phyloP scores from a whole-genome alignment of 192 early-diverging fungal species.

The Podila horticola region DNA sequence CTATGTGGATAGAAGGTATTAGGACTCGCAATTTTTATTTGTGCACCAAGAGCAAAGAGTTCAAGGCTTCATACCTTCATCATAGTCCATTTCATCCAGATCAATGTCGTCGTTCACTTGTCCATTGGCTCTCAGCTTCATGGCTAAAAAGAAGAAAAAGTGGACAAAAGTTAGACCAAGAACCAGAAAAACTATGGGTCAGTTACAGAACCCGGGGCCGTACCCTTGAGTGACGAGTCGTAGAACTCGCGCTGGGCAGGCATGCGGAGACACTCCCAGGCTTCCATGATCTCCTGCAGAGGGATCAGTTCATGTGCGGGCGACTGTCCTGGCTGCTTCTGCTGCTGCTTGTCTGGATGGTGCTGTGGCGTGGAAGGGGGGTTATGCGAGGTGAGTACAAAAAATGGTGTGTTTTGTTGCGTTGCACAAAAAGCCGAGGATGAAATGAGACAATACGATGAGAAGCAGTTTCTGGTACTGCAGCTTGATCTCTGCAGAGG shows the following conservation, averaged over 20 bases:
- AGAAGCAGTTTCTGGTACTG: conserved; percentile 66
- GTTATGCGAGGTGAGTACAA: background rate
- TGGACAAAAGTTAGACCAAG: background rate
- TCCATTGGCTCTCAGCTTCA: conserved; percentile 53
- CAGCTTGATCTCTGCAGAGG: conserved; percentile 58
- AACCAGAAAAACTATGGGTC: background rate
- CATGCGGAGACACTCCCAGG: conserved; percentile 66
- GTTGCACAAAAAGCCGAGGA: background rate
- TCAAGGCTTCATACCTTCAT: conserved; percentile 50
- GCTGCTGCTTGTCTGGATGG: conserved; percentile 67
- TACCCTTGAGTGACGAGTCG: conserved; percentile 62
- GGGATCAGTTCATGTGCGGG: conserved; percentile 8
- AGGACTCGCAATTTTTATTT: background rate
- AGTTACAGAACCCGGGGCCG: background rate
- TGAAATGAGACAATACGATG: conserved; percentile 39
- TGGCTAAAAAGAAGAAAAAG: conserved; percentile 11
- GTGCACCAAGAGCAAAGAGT: background rate
- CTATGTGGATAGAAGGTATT: conserved; percentile 15
- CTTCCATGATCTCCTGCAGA: conserved; percentile 57
- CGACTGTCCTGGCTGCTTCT: background rate
- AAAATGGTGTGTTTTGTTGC: background rate
- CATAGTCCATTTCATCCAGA: conserved; percentile 84
- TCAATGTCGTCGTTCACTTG: conserved; percentile 80
- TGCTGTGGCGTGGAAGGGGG: conserved; percentile 28
- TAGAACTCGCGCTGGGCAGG: conserved; percentile 58